A percentile compares a stretch with the other conserved stretches of the same genome.
Evolutionary conservation across 805 yeast genomes (phyloP).

Genomic region (Ogataea polymorpha): DNA sequence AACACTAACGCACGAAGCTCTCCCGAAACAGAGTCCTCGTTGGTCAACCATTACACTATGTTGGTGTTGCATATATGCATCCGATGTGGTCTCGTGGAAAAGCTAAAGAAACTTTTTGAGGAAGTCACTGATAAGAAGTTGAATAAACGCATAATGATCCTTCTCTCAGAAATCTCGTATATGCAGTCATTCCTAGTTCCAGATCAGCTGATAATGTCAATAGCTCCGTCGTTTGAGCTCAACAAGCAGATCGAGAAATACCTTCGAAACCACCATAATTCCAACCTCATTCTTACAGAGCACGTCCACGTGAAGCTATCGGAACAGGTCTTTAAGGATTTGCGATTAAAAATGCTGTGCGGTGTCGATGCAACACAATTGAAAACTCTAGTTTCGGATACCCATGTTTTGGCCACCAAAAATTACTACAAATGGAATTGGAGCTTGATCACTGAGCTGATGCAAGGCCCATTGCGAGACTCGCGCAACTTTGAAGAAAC

Average conservation of each 20-base stretch:
- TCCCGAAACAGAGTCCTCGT: slow-evolving; percentile 40
- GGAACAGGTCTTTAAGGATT: slow-evolving; percentile 26
- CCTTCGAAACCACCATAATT: slow-evolving; percentile 23
- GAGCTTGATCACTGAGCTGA: slow-evolving; percentile 65
- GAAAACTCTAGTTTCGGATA: slow-evolving; percentile 59
- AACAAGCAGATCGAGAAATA: slow-evolving; percentile 30
- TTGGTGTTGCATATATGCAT: slow-evolving; percentile 55
- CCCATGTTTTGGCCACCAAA: slow-evolving; percentile 74
- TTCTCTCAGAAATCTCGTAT: slow-evolving; percentile 60
- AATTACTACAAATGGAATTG: slow-evolving; percentile 87
- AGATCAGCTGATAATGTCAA: slow-evolving; percentile 33
- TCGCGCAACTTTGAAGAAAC: slow-evolving; percentile 75
- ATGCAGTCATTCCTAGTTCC: slow-evolving; percentile 57
- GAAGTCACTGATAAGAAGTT: slow-evolving; percentile 41
- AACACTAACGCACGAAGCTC: slow-evolving; percentile 18
- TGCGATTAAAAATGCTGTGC: slow-evolving; percentile 18
- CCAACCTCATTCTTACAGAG: slow-evolving; percentile 6
- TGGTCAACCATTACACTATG: slow-evolving; percentile 65
- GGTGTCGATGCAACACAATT: slow-evolving; percentile 60
- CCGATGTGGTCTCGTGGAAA: slow-evolving; percentile 50
- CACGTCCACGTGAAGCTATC: slow-evolving; percentile 16
- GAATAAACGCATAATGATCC: slow-evolving; percentile 56
- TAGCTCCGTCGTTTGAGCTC: slow-evolving; percentile 26
- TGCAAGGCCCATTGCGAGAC: slow-evolving; percentile 78
- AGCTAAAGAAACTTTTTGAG: slow-evolving; percentile 39